Conservation (phyloP, 2,329 filamentous ascomycete species). For the Lasiodiplodia citricola region DNA sequence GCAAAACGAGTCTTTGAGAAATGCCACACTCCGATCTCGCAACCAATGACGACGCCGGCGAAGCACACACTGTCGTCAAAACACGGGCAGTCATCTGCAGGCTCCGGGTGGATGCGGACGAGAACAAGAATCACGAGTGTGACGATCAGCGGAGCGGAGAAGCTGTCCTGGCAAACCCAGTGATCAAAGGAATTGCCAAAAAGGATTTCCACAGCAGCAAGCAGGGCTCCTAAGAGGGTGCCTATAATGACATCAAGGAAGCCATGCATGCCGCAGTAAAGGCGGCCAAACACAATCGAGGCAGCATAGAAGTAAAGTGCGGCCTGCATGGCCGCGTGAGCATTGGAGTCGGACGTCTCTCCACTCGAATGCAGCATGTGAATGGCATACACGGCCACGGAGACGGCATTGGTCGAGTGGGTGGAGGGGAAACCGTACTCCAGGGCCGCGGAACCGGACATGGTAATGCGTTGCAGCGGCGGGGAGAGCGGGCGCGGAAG, state of each 20-base stretch:
- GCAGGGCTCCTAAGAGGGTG: conserved; percentile 72
- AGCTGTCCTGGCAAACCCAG: conserved; percentile 64
- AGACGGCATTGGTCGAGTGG: conserved; percentile 95
- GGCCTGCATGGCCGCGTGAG: conserved; percentile 67
- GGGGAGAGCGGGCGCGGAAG: conserved; percentile 90
- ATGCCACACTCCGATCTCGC: conserved; percentile 84
- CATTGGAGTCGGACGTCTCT: conserved; percentile 63
- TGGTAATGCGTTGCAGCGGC: conserved; percentile 90
- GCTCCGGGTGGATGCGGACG: conserved; percentile 90
- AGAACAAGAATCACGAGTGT: conserved; percentile 72
- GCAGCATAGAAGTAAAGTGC: conserved; percentile 82
- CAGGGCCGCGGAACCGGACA: conserved; percentile 92
- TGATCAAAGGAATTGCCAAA: conserved; percentile 68
- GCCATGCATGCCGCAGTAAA: conserved; percentile 99
- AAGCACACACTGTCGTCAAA: conserved; percentile 97
- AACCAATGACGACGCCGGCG: conserved; percentile 84
- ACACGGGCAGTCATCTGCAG: conserved; percentile 94
- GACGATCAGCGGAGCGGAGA: conserved; percentile 67
- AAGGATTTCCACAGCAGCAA: conserved; percentile 61
- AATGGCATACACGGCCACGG: conserved; percentile 84
- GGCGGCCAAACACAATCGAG: conserved; percentile 86
- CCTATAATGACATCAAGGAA: conserved; percentile 90
- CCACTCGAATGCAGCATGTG: conserved; percentile 70
- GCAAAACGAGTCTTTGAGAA: conserved; percentile 65
- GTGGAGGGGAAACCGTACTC: conserved; percentile 98